phyloP scores from a whole-genome alignment of 192 early-diverging fungal genomes.

The Coemansia sp. region DNA sequence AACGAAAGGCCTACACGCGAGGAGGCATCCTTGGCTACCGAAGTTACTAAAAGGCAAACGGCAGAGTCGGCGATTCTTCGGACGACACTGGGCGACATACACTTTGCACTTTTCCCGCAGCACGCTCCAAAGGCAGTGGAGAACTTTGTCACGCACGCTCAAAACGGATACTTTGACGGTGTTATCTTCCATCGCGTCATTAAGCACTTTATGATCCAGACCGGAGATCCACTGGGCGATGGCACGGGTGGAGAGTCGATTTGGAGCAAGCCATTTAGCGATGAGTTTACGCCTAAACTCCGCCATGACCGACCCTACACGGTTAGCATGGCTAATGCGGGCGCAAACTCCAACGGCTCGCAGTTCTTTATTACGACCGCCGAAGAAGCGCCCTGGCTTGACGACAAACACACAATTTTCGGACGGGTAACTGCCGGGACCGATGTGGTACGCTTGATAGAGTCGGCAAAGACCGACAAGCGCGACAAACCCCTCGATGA shows the following conservation, averaged over 20 bases:
- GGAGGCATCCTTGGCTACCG: slow-evolving; percentile 86
- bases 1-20: slow-evolving; percentile 97
- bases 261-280: slow-evolving; percentile 76
- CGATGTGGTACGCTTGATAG: slow-evolving; percentile 85
- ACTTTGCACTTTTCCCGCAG: slow-evolving; percentile 84
- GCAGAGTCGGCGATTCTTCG: slow-evolving; percentile 77
- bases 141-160: slow-evolving; percentile 95
- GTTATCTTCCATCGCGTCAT: slow-evolving; percentile 83
- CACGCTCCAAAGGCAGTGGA: slow-evolving; percentile 76
- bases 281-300: slow-evolving; percentile 74
- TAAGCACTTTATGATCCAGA: slow-evolving; percentile 81
- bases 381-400: slow-evolving; percentile 77
- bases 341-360: slow-evolving; percentile 84
- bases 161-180: slow-evolving; percentile 87
- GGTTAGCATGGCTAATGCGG: slow-evolving; percentile 91
- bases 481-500: slow-evolving; percentile 77
- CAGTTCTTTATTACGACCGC: slow-evolving; percentile 93
- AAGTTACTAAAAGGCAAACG: slow-evolving; percentile 59
- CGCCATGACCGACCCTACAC: slow-evolving; percentile 87
- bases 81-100: slow-evolving; percentile 91
- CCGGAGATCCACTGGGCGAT: slow-evolving; percentile 83
- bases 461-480: slow-evolving; percentile 73
- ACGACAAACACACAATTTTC: slow-evolving; percentile 79
- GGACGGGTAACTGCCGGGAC: slow-evolving; percentile 79
- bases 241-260: slow-evolving; percentile 87